A percentile compares a stretch with the other conserved stretches of the same genome.
Evolutionary conservation across 208 protist genomes (phyloP).

Genomic region (Wallacemonas sp.): DNA sequence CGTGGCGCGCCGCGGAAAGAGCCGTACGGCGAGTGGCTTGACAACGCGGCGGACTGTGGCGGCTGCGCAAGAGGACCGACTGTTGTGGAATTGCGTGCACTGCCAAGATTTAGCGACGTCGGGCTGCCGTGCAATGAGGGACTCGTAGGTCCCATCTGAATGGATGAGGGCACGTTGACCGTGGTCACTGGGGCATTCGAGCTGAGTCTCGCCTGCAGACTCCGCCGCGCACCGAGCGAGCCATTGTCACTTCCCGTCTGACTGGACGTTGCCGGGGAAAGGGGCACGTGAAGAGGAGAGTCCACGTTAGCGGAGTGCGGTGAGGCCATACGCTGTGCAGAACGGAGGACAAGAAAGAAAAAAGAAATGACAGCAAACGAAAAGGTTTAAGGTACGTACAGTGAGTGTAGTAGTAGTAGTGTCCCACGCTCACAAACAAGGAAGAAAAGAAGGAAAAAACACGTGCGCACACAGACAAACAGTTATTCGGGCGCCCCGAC

Average conservation of each 20-base stretch:
- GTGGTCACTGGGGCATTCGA: not conserved
- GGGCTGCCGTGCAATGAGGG: not conserved
- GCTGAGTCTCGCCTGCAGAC: not conserved
- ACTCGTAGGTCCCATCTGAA: not conserved
- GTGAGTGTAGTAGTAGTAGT: no score
- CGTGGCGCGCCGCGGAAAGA: slow-evolving; percentile 3
- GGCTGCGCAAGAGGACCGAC: not conserved
- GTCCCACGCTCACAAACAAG: no score
- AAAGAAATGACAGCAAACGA: no score
- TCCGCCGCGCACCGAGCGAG: not conserved
- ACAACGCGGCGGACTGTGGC: not conserved
- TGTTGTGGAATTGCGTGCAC: not conserved
- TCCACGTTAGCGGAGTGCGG: no score
- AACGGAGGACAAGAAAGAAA: no score
- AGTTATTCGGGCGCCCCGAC: no score
- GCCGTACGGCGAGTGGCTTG: not conserved
- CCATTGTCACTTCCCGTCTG: not conserved
- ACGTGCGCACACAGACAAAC: not conserved
- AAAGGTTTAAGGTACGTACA: no score
- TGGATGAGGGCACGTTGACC: not conserved
- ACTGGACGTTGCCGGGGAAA: not conserved
- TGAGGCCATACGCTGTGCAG: no score
- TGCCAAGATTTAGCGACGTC: not conserved
- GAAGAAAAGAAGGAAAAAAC: slow-evolving; percentile 8
- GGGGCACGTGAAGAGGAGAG: no score